Conservation (phyloP, 2,329 filamentous ascomycete species). For the Xenoacremonium recifei region DNA sequence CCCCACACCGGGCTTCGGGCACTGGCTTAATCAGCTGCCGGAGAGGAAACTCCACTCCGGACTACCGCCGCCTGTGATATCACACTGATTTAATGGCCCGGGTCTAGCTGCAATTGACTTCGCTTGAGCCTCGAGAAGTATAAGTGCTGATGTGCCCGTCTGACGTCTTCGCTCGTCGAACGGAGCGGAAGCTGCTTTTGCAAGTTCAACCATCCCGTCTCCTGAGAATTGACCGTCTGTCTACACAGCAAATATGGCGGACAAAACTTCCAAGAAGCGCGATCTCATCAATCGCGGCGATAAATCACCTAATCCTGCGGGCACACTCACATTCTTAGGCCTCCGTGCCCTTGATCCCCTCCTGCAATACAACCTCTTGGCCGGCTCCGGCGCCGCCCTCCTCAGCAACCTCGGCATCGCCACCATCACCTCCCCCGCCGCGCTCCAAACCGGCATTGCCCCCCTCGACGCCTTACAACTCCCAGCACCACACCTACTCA, state of each 20-base stretch:
- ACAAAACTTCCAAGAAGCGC: neutral
- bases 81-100: no score
- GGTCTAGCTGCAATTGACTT: no score
- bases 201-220: no score
- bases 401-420: slow-evolving; percentile 45
- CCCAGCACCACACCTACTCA: slow-evolving; percentile 47
- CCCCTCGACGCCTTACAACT: slow-evolving; percentile 43
- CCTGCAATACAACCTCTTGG: slow-evolving; percentile 32
- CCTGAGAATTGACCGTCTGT: no score
- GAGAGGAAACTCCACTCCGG: no score
- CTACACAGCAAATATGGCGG: slow-evolving; percentile 6
- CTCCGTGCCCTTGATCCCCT: slow-evolving; percentile 35
- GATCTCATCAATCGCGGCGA: slow-evolving; percentile 39
- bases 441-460: slow-evolving; percentile 27
- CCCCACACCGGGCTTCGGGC: no score
- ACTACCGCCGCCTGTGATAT: no score
- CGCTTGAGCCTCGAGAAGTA: no score
- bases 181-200: no score
- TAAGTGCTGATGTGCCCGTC: no score
- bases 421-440: slow-evolving; percentile 38
- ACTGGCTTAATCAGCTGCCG: no score
- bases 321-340: slow-evolving; percentile 37
- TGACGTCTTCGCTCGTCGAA: no score
- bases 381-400: slow-evolving; percentile 39
- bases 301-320: slow-evolving; percentile 31